Percentiles rank a stretch among this genome's conserved stretches.
phyloP scores from a whole-genome alignment of 2,329 filamentous ascomycete genomes.

The Colletotrichum siamense region DNA sequence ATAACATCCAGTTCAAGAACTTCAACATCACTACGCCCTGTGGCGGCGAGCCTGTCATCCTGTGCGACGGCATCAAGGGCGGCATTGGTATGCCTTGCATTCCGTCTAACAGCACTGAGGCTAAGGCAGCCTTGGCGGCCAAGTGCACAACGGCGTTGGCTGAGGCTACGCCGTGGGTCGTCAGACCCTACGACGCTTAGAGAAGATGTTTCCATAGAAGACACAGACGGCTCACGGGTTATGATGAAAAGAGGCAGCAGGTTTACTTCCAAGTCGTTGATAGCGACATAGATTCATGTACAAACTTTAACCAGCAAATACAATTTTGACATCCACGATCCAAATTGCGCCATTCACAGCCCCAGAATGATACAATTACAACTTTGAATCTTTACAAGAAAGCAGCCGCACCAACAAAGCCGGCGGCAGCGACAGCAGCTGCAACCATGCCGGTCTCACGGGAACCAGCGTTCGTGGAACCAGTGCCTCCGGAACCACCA shows the following conservation, averaged over 20 bases:
- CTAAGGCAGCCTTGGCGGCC: constrained; percentile 32
- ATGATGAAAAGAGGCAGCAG: background rate
- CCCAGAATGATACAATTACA: background rate
- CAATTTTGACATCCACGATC: background rate
- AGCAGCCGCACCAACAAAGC: constrained; percentile 28
- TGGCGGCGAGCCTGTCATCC: constrained; percentile 46
- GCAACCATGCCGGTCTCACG: constrained; percentile 29
- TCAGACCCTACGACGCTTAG: constrained; percentile 5
- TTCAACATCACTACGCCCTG: constrained; percentile 59
- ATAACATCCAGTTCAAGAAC: constrained; percentile 57
- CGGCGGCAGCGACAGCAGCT: constrained; percentile 27
- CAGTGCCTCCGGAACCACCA: background rate
- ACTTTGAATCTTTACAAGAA: constrained; percentile 21
- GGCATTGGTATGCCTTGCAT: constrained; percentile 39
- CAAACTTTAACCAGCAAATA: background rate
- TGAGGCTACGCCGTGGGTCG: constrained; percentile 28
- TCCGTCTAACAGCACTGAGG: constrained; percentile 36
- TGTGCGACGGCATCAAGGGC: constrained; percentile 55
- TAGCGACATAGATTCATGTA: background rate
- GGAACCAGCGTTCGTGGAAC: constrained; percentile 19
- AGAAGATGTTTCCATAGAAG: background rate
- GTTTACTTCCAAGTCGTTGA: background rate
- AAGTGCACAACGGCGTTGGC: constrained; percentile 36
- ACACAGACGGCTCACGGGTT: background rate
- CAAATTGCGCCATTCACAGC: background rate